Evolutionary conservation across 495 filamentous ascomycete species (phyloP).

Genomic region (Letharia lupina): DNA sequence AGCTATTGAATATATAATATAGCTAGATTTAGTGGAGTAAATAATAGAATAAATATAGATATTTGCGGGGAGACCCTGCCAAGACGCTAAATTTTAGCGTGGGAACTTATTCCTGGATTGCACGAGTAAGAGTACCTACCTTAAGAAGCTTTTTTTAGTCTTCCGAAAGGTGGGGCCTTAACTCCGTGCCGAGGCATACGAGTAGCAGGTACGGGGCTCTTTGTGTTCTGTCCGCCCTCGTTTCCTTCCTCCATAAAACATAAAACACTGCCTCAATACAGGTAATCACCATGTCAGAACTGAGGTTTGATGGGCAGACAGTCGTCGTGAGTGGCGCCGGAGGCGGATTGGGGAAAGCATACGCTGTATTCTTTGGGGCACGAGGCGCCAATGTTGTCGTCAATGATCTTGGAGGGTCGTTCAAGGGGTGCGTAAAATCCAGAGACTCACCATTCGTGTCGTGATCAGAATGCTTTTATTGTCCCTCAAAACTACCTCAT

Average conservation of each 20-base stretch:
- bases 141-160: too few relatives aligned
- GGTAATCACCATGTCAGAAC: slow-evolving; percentile 52
- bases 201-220: neutral
- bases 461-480: neutral
- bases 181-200: neutral
- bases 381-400: slow-evolving; percentile 94
- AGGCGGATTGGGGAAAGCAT: slow-evolving; percentile 87
- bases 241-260: slow-evolving; percentile 7
- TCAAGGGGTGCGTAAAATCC: slow-evolving; percentile 51
- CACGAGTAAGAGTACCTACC: too few relatives aligned
- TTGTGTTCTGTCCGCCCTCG: neutral
- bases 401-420: slow-evolving; percentile 90
- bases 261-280: slow-evolving; percentile 22
- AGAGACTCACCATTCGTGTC: neutral
- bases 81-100: too few relatives aligned
- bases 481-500: neutral
- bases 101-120: too few relatives aligned
- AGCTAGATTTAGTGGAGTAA: too few relatives aligned
- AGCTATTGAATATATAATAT: too few relatives aligned
- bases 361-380: slow-evolving; percentile 84
- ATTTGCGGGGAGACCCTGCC: too few relatives aligned
- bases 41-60: too few relatives aligned
- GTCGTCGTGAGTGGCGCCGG: slow-evolving; percentile 96
- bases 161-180: too few relatives aligned
- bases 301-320: slow-evolving; percentile 93